Base-by-base conservation (phyloP, 2,329 filamentous ascomycete genomes). In the Sporothrix sp. region DNA sequence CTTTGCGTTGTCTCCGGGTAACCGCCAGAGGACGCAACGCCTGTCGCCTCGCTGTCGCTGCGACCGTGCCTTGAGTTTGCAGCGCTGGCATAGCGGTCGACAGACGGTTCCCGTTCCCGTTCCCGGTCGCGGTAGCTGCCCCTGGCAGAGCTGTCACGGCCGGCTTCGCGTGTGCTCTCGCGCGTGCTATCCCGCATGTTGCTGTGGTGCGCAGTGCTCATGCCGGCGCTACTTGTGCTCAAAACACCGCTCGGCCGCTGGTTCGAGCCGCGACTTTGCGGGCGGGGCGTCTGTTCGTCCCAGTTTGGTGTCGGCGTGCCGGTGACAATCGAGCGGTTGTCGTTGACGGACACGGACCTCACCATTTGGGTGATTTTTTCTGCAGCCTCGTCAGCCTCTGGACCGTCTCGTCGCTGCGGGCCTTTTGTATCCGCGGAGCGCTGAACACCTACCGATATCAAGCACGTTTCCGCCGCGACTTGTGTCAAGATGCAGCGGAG, bases 361-460 rank as follows among this genome's bases (percentile, higher is more conserved):
- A 97, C 87, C 66, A 97, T 87, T 64, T 81, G 93, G 68, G 88
- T 94, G 58, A 97, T 81, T 77, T 96, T 97, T 68, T 95, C 91
- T 96, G 66, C 37, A 37, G 58, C 2, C 2, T 14, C 10, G 18
- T 47, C 32, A 50, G 46, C 36, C 10, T 8, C 8, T 10, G 3
- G 18, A 4, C 0, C n/a, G 7, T 16, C 9, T 3, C 4, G 18
- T 11, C 3, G 7, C 9, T 10, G 14, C 32, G 32, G 7, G 7
- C 13, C 14, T 33, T 4, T 33, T 10, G 25, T 6, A 28, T 6
- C 10, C 25, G 5, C 10, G 5, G 25, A 10, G 25, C 10, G 25
- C 6, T 28, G 23, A 42, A 27, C 23, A 52, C 71, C 66, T 64
- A 95, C 90, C 89, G 60, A 95, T 84, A 68, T 95, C 87, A 58